Evolutionary conservation across 179 eudicot species (phyloP).

Genomic region (Silene coronaria): DNA sequence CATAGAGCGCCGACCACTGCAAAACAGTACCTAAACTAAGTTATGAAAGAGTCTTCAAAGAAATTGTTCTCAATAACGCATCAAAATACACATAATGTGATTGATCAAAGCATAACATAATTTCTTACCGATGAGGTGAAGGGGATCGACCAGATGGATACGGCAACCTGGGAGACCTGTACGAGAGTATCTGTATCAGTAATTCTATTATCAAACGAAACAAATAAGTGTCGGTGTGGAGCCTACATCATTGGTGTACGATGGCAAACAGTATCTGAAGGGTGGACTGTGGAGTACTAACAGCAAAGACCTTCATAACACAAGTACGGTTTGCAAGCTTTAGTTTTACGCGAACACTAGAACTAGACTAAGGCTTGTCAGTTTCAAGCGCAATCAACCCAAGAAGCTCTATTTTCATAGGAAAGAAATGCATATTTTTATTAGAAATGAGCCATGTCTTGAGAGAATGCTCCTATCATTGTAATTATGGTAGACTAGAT

Average conservation of each 20-base stretch:
- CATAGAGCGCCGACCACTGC: constrained; percentile 46
- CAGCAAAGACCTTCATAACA: not conserved
- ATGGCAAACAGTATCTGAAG: not conserved
- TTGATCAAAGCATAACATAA: not conserved
- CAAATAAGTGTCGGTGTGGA: constrained; percentile 1
- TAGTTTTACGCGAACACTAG: not conserved
- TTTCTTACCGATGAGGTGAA: constrained; percentile 55
- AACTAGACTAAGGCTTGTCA: not conserved
- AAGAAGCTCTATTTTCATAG: not conserved
- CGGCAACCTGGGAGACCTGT: constrained; percentile 63
- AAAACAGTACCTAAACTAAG: constrained; percentile 14
- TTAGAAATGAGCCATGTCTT: not conserved
- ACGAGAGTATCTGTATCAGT: constrained; percentile 14
- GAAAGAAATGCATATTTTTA: not conserved
- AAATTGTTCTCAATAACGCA: not conserved
- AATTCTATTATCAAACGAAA: constrained; percentile 9
- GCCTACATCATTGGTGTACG: not conserved
- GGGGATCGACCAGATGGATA: constrained; percentile 40
- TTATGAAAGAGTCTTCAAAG: not conserved
- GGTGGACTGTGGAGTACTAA: not conserved
- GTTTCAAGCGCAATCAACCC: not conserved
- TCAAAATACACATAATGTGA: not conserved
- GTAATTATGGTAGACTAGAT: not conserved
- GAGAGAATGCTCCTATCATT: not conserved
- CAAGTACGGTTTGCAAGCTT: not conserved